A percentile compares a stretch with the other conserved stretches of the same genome.
Conservation (phyloP, 129 eudicot genomes). For the Scalesia atractyloides region DNA sequence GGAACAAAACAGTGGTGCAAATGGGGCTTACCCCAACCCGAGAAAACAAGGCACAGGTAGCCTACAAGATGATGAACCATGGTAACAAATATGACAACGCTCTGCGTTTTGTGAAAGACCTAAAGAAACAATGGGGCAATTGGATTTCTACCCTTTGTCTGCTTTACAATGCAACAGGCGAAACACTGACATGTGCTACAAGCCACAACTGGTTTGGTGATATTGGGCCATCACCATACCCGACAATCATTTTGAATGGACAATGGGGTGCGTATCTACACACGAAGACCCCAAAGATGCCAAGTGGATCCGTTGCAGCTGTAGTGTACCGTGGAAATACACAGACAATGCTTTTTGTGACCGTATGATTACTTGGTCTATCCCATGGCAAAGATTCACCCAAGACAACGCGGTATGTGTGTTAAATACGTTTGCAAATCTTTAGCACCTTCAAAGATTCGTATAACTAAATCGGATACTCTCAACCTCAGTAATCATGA, state of each 20-base stretch:
- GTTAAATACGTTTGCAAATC: background rate
- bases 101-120: constrained; percentile 12
- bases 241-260: constrained; percentile 14
- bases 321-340: constrained; percentile 21
- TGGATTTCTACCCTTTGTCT: constrained; percentile 16
- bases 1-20: constrained; percentile 8
- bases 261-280: constrained; percentile 26
- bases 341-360: constrained; percentile 9
- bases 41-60: constrained; percentile 1
- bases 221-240: constrained; percentile 24
- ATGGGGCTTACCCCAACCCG: constrained; percentile 7
- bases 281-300: background rate
- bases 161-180: constrained; percentile 25
- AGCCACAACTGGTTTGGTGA: constrained; percentile 27
- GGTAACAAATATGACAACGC: constrained; percentile 22
- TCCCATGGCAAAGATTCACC: constrained; percentile 21
- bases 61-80: constrained; percentile 8
- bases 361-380: constrained; percentile 21
- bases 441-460: background rate
- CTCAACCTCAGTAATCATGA: background rate
- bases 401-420: constrained; percentile 21
- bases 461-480: background rate
- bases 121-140: constrained; percentile 18
- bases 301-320: constrained; percentile 12
- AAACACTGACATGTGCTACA: constrained; percentile 7